A percentile compares a stretch with the other conserved stretches of the same genome.
Evolutionary conservation across 2,329 filamentous ascomycete genomes (phyloP).

Genomic region (Cladorrhinum sp.): DNA sequence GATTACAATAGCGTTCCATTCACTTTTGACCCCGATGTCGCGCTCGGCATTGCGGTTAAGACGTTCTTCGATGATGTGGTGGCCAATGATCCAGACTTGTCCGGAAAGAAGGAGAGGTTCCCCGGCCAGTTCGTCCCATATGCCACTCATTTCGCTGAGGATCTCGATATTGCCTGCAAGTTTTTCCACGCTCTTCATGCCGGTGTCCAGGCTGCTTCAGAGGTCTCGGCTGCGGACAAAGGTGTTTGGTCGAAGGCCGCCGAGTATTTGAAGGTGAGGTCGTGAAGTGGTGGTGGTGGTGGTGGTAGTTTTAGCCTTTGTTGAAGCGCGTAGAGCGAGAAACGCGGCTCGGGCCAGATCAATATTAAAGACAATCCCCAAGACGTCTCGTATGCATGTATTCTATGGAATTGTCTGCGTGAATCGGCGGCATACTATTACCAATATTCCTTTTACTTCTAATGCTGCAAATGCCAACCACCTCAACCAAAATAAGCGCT

Average conservation of each 20-base stretch:
- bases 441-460: too few relatives aligned
- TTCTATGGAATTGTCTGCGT: too few relatives aligned
- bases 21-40: constrained; percentile 60
- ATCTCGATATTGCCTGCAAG: constrained; percentile 54
- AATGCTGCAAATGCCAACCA: too few relatives aligned
- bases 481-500: too few relatives aligned
- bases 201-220: constrained; percentile 54
- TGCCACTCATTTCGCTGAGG: constrained; percentile 56
- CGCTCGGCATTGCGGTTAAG: constrained; percentile 74
- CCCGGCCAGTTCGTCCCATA: constrained; percentile 55
- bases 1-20: constrained; percentile 26
- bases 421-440: too few relatives aligned
- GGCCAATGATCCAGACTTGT: constrained; percentile 51
- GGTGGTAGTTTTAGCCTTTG: background rate
- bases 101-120: constrained; percentile 47
- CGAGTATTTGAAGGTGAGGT: constrained; percentile 47
- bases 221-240: constrained; percentile 45
- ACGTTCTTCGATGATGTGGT: constrained; percentile 62
- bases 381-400: background rate
- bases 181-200: constrained; percentile 58
- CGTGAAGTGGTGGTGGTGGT: constrained; percentile 8
- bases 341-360: background rate
- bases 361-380: background rate
- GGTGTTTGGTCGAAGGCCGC: constrained; percentile 54
- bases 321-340: background rate